Evolutionary conservation across 1,284 basidiomycete genomes (phyloP), one percentile per base, ranked within the genome.

Genomic region (Flammula alnicola): DNA sequence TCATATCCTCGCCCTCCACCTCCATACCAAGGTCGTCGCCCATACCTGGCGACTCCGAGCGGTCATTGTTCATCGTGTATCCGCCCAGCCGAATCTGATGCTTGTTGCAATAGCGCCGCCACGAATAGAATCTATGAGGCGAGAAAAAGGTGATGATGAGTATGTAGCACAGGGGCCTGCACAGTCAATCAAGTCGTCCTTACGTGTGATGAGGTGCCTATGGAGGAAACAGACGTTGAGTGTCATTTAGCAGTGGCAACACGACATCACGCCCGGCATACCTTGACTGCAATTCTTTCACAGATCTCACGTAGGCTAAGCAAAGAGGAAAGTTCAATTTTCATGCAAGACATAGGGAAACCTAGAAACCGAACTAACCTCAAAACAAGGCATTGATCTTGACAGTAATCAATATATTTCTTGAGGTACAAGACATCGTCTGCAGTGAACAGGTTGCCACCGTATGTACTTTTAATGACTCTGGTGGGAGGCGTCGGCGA

Each of bases 31-130:
- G 63, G 17, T 64, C 73, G 3, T 72, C 76, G 17, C 70, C 70
- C 16, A 69, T 69, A 1, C n/a, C n/a, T n/a, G 76, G 76, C 26
- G 75, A 72, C 8, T 66, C 69, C 6, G 72, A 68, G 14, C 74
- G 74, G 35, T 80, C 78, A 10, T 76, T 63, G 44, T 80, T 83
- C 88, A 92, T 91, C 5, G 80, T 73, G 60, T 92, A 92, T 2
- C 88, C 88, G 20, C 88, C 87, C 0, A 92, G 75, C 12, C 87
- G 82, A 45, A 92, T 92, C 64, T 91, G 87, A 62, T 92, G 88
- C 61, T 91, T 92, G 63, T 92, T 92, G 69, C 89, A 92, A 61
- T 91, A 92, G 41, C 89, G 80, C 30, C 89, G 79, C 89, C 89
- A 92, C 0, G 88, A 91, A 64, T 90, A 92, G 63, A 92, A 91